Base-by-base conservation (phyloP, 805 yeast species). In the Yueomyces sinensis region DNA sequence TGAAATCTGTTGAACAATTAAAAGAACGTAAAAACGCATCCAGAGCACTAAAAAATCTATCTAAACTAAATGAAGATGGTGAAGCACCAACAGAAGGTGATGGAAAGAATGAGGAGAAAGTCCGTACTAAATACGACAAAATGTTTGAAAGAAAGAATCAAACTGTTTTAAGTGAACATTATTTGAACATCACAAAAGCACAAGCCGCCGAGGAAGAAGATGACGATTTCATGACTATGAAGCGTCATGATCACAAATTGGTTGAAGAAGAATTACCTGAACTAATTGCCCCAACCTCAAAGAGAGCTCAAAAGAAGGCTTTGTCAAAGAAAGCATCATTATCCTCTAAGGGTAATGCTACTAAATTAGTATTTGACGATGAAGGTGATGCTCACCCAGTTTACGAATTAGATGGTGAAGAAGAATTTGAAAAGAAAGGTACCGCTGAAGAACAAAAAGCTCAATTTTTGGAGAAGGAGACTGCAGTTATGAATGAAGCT, bases 111-210 rank as follows among this genome's bases (percentile, higher is more conserved):
- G 65, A 57, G 1, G 52, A 41, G 22, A 30, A 40, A 17, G 78
- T 75, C 2, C 72, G 86, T 49, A 91, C 96, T 13, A 89, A 82
- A 56, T 83, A 83, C 52, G 98, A 91, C 56, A 73, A 87, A 41
- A 87, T 91, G 94, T 91, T 91, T 59, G 94, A 84, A 55, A 73
- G 99, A 55, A 70, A 82, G 54, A 91, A 91, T 56, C 97, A 91
- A 62, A 80, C 81, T 35, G 93, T 91, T 15, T 65, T 91, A 34
- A 79, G 94, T 32, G 91, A 87, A 46, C 94, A 89, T 54, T 91
- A 86, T 52, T 57, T 76, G 58, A 81, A 75, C 39, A 66, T 91
- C 58, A 76, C 83, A 3, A 72, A 70, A 13, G 54, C 42, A 1
- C 53, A 51, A 29, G 68, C 55, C 3, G 66, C 60, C 1, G 74